These are phyloP conservation scores for Fomitopsis schrenkii DNA, from an alignment of 1,284 basidiomycete genomes.

Conservation along the genomic window DNA sequence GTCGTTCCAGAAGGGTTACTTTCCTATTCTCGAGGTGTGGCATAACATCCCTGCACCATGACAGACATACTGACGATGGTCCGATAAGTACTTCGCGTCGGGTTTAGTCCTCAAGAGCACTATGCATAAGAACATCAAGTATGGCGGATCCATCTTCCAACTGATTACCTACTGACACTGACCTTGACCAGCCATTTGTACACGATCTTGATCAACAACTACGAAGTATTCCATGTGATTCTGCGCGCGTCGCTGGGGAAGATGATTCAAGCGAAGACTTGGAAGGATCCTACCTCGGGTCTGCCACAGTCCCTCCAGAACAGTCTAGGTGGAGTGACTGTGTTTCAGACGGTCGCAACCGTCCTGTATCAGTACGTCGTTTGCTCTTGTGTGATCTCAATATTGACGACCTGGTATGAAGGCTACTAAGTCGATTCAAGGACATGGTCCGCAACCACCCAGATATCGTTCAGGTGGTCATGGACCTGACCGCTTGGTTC, in stretches of 20 bases:
- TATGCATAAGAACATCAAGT: conserved; percentile 54
- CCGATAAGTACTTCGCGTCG: conserved; percentile 54
- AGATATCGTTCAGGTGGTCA: conserved; percentile 35
- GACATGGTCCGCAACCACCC: conserved; percentile 43
- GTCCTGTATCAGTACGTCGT: conserved; percentile 47
- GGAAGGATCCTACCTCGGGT: conserved; percentile 32
- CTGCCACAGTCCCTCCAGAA: conserved; percentile 25
- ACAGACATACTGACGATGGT: not conserved
- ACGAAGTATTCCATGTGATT: conserved; percentile 22
- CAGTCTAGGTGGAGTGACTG: conserved; percentile 13
- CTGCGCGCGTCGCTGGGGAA: conserved; percentile 40
- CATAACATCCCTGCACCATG: not conserved
- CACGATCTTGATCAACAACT: conserved; percentile 48
- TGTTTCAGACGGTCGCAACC: conserved; percentile 45
- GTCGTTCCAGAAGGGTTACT: conserved; percentile 58
- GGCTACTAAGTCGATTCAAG: conserved; percentile 60
- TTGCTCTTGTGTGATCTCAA: not conserved
- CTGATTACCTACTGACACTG: not conserved
- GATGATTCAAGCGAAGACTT: conserved; percentile 31
- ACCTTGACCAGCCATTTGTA: conserved; percentile 45
- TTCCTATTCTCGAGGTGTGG: conserved; percentile 54
- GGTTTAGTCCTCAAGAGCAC: conserved; percentile 61
- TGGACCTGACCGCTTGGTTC: conserved; percentile 41
- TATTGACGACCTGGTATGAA: conserved; percentile 18
- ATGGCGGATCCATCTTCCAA: conserved; percentile 8